A percentile compares a stretch with the other conserved stretches of the same genome.
Conservation (phyloP, 1,139 yeast genomes). For the Chernovozyma sophiae-reginae region DNA sequence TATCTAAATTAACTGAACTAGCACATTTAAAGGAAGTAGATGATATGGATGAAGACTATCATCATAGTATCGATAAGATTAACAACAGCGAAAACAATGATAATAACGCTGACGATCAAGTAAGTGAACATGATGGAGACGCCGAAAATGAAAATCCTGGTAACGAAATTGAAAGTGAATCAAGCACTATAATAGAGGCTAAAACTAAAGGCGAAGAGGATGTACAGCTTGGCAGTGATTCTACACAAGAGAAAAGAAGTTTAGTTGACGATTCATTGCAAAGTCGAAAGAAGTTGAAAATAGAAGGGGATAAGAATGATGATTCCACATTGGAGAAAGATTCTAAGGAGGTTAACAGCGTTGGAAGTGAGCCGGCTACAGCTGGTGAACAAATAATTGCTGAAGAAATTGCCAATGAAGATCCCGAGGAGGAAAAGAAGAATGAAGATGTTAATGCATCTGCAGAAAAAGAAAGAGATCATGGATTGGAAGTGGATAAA, state of each 20-base stretch:
- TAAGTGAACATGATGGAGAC: not conserved
- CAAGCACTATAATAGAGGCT: not conserved
- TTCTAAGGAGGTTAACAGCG: not conserved
- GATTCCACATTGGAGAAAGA: too few relatives aligned
- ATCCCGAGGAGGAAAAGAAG: not conserved
- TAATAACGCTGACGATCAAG: conserved; percentile 20
- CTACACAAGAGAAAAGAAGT: not conserved
- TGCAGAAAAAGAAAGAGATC: too few relatives aligned
- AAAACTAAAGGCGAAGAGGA: conserved; percentile 1
- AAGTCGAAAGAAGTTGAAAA: too few relatives aligned
- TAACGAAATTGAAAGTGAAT: not conserved
- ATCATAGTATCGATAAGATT: conserved; percentile 1
- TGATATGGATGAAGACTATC: conserved; percentile 19
- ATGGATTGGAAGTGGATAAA: too few relatives aligned
- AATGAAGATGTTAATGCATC: too few relatives aligned
- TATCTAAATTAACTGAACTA: conserved; percentile 38
- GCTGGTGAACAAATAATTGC: not conserved
- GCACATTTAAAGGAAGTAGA: conserved; percentile 40
- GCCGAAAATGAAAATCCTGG: conserved; percentile 4
- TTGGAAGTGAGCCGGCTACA: not conserved
- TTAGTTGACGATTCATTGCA: too few relatives aligned
- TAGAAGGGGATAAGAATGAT: too few relatives aligned
- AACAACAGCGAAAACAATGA: conserved; percentile 14
- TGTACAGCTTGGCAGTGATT: not conserved
- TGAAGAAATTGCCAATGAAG: not conserved